Percentiles rank a stretch among this genome's conserved stretches.
Evolutionary conservation across 306 rosid genomes (phyloP).

Genomic region (Pyrus bretschneideri): DNA sequence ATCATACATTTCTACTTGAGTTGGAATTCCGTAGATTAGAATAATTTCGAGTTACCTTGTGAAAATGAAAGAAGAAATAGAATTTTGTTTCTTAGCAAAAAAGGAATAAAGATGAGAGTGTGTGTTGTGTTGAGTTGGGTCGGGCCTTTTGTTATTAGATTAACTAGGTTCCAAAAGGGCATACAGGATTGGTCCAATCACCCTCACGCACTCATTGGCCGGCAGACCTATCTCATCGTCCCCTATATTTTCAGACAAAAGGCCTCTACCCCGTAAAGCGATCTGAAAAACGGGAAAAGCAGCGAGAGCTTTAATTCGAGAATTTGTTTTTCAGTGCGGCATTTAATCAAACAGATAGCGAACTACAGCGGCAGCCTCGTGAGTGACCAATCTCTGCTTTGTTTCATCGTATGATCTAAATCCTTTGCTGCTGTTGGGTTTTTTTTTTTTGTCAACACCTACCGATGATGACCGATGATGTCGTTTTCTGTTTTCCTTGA

Average conservation of each 20-base stretch:
- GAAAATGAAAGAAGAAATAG: too few species aligned
- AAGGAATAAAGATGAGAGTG: neutral
- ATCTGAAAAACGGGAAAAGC: neutral
- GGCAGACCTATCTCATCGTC: neutral
- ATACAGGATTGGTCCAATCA: neutral
- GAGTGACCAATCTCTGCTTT: neutral
- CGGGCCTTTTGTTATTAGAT: neutral
- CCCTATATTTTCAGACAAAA: neutral
- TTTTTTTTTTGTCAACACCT: neutral
- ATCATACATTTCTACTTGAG: too few species aligned
- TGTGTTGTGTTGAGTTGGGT: neutral
- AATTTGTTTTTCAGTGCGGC: neutral
- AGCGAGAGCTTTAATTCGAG: neutral
- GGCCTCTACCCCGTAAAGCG: neutral
- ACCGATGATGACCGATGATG: neutral
- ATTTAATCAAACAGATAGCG: neutral
- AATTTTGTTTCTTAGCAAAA: too few species aligned
- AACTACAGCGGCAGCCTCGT: conserved; percentile 8
- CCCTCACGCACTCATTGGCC: neutral
- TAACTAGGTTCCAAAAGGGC: neutral
- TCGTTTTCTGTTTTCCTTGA: neutral
- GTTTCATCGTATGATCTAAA: neutral
- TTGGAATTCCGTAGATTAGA: too few species aligned
- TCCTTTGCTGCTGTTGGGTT: neutral
- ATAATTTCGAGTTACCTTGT: too few species aligned